These are phyloP conservation scores for Neobulgaria alba DNA, from an alignment of 2,329 filamentous ascomycete species.

Conservation along the genomic window DNA sequence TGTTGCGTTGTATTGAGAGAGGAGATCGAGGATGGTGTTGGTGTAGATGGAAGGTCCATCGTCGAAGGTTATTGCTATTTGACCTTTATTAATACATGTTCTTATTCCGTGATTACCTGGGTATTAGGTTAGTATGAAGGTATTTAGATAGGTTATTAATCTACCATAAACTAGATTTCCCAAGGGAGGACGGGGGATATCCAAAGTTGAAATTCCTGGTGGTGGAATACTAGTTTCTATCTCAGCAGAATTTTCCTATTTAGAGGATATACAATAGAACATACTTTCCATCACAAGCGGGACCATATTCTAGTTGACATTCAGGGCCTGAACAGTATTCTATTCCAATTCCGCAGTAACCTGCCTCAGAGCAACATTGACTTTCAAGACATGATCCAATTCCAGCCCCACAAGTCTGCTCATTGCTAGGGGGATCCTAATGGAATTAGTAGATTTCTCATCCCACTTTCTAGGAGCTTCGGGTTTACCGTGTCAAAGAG, in stretches of 20 bases:
- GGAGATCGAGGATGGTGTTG: conserved; percentile 49
- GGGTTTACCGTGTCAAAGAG: too few relatives aligned
- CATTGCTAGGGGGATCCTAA: too few relatives aligned
- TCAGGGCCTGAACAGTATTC: conserved; percentile 52
- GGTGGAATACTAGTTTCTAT: too few relatives aligned
- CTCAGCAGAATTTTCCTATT: too few relatives aligned
- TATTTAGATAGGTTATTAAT: too few relatives aligned
- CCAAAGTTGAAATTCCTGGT: too few relatives aligned
- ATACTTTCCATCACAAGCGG: conserved; percentile 55
- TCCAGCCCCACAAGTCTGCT: conserved; percentile 18
- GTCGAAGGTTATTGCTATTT: conserved; percentile 59
- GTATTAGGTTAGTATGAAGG: conserved; percentile 46
- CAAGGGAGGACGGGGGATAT: too few relatives aligned
- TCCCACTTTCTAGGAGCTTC: too few relatives aligned
- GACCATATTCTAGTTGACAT: conserved; percentile 50
- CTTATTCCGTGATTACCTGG: conserved; percentile 43
- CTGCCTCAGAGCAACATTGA: conserved; percentile 20
- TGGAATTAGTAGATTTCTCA: too few relatives aligned
- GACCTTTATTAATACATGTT: conserved; percentile 45
- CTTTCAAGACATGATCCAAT: conserved; percentile 16
- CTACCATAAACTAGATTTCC: too few relatives aligned
- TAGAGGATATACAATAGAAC: too few relatives aligned
- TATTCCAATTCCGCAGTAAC: conserved; percentile 13
- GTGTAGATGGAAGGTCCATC: conserved; percentile 58
- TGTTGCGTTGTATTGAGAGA: conserved; percentile 50